These are phyloP conservation scores for Leccinum griseonigrum DNA, from an alignment of 1,284 basidiomycete species.

Conservation along the genomic window DNA sequence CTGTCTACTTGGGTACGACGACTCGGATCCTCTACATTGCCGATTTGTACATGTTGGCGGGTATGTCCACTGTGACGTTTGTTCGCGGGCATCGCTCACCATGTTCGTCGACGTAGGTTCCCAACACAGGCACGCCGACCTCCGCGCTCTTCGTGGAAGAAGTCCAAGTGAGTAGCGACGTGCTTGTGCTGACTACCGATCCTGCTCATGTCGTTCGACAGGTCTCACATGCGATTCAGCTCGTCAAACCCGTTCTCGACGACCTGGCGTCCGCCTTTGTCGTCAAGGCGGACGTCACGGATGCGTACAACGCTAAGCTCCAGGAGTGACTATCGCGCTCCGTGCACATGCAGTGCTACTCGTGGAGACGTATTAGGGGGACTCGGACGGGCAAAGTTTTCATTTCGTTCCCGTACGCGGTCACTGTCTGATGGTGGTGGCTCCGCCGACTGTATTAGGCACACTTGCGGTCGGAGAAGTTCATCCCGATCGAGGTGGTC, in stretches of 20 bases:
- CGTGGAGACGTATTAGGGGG: conserved; percentile 24
- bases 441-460: conserved; percentile 25
- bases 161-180: conserved; percentile 18
- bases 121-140: conserved; percentile 32
- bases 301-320: conserved; percentile 26
- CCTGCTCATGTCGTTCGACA: background rate
- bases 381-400: conserved; percentile 31
- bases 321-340: conserved; percentile 22
- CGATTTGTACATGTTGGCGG: conserved; percentile 36
- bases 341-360: conserved; percentile 25
- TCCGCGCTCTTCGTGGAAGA: conserved; percentile 35
- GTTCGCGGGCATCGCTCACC: background rate
- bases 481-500: conserved; percentile 96
- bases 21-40: conserved; percentile 39
- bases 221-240: conserved; percentile 30
- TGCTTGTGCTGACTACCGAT: background rate
- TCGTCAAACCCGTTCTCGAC: conserved; percentile 29
- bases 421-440: conserved; percentile 31
- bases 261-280: conserved; percentile 26
- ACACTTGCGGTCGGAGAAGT: conserved; percentile 84
- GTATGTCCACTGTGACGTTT: conserved; percentile 12
- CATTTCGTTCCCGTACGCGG: conserved; percentile 29
- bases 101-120: conserved; percentile 15
- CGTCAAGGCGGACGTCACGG: conserved; percentile 23
- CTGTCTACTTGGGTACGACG: conserved; percentile 35